Evolutionary conservation across 2,329 filamentous ascomycete genomes (phyloP), one percentile per base, ranked within the genome.

Genomic region (Ceratocystis alfenasii): DNA sequence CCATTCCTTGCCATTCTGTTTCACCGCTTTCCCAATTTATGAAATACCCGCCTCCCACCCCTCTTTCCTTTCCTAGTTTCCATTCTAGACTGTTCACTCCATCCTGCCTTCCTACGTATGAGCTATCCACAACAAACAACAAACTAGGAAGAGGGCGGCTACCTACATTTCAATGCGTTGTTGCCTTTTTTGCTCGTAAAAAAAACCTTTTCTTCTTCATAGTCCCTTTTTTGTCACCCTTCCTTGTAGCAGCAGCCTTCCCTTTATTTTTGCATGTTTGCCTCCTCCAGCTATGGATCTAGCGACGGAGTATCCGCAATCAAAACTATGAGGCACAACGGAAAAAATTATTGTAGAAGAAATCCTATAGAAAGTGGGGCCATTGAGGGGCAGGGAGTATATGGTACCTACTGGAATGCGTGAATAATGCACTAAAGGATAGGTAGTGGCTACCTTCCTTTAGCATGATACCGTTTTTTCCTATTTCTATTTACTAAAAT

Each of bases 21-120:
- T 57, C 53, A 67, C 66, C 66, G 66, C 66, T 63, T 67, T 63
- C 66, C 60, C 10, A 17, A 59, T 59, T 41, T 10, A 65, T 55
- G 4, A n/a, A 53, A 57, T 57, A 57, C 53, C 53, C 53, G 53
- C 53, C 22, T 53, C 48, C 22, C 48, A 50, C 61, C 64, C 63
- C 59, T 65, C 63, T 57, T 63, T 63, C 25, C 6, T 33, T 33
- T 33, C 6, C 30, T 67, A 59, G 66, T 59, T 65, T 65, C 57
- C 62, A 60, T 60, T 55, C 66, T 28, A 60, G 59, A 63, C 62
- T 62, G 46, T 41, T 22, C 60, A 17, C 60, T 46, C 60, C 36
- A 36, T 25, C 33, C 41, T 62, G n/a, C n/a, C n/a, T 53, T 25
- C n/a, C 10, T 22, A 10, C 12, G 8, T 22, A 7, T 3, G 3